Evolutionary conservation across 139 green algal species (phyloP), one percentile per base, ranked within the genome.

Genomic region (Coelastrella sp.): DNA sequence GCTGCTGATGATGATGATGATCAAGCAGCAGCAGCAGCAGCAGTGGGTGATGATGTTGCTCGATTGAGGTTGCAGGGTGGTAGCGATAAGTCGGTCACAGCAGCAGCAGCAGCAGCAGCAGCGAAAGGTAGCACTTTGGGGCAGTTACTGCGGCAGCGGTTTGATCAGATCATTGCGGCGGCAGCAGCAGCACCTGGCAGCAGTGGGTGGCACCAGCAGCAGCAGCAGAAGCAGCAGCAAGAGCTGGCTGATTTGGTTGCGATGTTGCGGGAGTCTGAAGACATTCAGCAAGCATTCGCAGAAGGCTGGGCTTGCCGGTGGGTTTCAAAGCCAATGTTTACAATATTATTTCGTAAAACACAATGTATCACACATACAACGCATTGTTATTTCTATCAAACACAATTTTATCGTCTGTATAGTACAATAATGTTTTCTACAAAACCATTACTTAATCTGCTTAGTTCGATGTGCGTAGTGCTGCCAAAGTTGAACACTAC

Each of bases 231-330:
- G n/a, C n/a, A 75, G 80, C 59, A 75, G 80, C 80, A 73, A 58
- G 19, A 58, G 79, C 61, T 84, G 79, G 79, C 54, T 84, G 79
- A n/a, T 19, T 4, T 84, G 71, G 19, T 47, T 20, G 71, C 14
- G 2, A 19, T 77, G 0, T 19, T 77, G 5, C 4, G 54, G 23
- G 82, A 64, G 14, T 19, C 22, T 16, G 13, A 77, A 32, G 10
- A 14, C 13, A 14, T 71, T 2, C 64, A 14, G 17, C 7, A 54
- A 7, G 82, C 64, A 13, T 87, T 87, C 78, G 65, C 6, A 14
- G 56, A 87, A 32, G 82, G 82, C 64, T 87, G 82, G 82, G 82
- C 64, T 5, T 87, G 82, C 82, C 77, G 82, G 82, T 87, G 65
- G 4, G 64, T n/a, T n/a, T n/a, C n/a, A n/a, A n/a, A n/a, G n/a